Conservation (phyloP, 768 basidiomycete species). For the Boletus pseudo-olivaceus region DNA sequence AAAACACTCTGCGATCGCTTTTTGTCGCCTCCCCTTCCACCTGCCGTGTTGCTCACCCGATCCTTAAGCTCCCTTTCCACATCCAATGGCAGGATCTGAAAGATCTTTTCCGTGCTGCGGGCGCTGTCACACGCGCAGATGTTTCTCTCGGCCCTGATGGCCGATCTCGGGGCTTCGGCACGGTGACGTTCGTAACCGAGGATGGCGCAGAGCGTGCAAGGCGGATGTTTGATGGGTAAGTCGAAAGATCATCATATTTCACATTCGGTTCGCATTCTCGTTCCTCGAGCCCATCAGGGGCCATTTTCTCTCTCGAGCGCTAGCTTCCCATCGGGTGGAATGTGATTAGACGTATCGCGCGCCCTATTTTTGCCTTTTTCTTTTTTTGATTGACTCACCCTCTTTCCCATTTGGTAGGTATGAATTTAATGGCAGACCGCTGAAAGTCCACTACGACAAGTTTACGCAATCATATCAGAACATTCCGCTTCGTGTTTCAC, state of each 20-base stretch:
- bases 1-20: not conserved
- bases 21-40: not conserved
- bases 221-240: slow-evolving; percentile 87
- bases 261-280: not conserved
- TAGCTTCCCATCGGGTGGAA: not conserved
- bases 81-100: slow-evolving; percentile 99
- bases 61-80: slow-evolving; percentile 80
- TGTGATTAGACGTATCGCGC: not conserved
- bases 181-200: slow-evolving; percentile 81
- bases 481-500: slow-evolving; percentile 21
- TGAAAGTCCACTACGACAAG: slow-evolving; percentile 93
- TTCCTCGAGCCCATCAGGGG: not conserved
- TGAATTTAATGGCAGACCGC: slow-evolving; percentile 80
- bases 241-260: slow-evolving; percentile 7
- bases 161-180: slow-evolving; percentile 89
- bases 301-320: not conserved
- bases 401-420: slow-evolving; percentile 45
- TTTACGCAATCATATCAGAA: slow-evolving; percentile 46
- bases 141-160: slow-evolving; percentile 87
- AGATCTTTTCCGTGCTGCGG: slow-evolving; percentile 89
- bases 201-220: slow-evolving; percentile 83
- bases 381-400: slow-evolving; percentile 1
- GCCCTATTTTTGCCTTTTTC: not conserved
- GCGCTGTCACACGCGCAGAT: slow-evolving; percentile 86
- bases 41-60: slow-evolving; percentile 14